phyloP scores from a whole-genome alignment of 2,329 filamentous ascomycete species.

The Chaetothyriales sp. region DNA sequence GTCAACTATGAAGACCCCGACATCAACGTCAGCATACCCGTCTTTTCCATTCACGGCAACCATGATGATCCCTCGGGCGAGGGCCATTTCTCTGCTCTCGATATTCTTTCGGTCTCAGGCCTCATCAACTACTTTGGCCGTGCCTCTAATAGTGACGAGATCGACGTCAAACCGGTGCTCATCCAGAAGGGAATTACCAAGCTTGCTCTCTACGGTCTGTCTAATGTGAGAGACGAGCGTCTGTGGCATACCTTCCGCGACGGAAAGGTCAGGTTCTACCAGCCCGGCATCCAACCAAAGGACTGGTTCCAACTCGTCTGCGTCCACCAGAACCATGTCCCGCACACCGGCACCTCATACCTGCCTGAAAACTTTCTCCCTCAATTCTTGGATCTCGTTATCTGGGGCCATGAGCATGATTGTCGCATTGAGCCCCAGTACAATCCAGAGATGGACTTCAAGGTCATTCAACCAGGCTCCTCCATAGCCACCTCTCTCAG shows the following conservation, averaged over 20 bases:
- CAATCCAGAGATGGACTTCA: conserved; percentile 79
- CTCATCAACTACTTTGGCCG: conserved; percentile 93
- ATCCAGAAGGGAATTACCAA: conserved; percentile 90
- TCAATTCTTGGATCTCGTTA: conserved; percentile 73
- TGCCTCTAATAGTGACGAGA: conserved; percentile 82
- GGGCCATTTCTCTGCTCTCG: conserved; percentile 77
- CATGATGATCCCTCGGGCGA: conserved; percentile 97
- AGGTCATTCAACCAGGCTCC: conserved; percentile 94
- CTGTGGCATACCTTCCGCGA: conserved; percentile 88
- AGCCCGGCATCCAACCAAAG: conserved; percentile 58
- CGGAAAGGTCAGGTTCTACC: conserved; percentile 84
- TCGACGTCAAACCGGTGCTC: conserved; percentile 77
- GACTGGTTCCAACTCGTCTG: conserved; percentile 96
- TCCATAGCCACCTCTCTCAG: conserved; percentile 88
- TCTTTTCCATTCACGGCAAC: conserved; percentile 97
- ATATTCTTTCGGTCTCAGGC: conserved; percentile 79
- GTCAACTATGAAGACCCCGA: conserved; percentile 97
- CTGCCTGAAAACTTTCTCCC: conserved; percentile 87
- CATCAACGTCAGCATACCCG: conserved; percentile 91
- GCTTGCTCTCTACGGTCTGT: conserved; percentile 81
- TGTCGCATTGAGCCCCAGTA: conserved; percentile 71
- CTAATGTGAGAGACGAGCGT: conserved; percentile 89
- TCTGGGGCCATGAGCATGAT: conserved; percentile 98
- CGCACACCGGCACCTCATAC: conserved; percentile 83
- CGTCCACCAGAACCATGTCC: conserved; percentile 91